Conservation (phyloP, 2,329 filamentous ascomycete genomes). For the Tolypocladium ovalisporum region DNA sequence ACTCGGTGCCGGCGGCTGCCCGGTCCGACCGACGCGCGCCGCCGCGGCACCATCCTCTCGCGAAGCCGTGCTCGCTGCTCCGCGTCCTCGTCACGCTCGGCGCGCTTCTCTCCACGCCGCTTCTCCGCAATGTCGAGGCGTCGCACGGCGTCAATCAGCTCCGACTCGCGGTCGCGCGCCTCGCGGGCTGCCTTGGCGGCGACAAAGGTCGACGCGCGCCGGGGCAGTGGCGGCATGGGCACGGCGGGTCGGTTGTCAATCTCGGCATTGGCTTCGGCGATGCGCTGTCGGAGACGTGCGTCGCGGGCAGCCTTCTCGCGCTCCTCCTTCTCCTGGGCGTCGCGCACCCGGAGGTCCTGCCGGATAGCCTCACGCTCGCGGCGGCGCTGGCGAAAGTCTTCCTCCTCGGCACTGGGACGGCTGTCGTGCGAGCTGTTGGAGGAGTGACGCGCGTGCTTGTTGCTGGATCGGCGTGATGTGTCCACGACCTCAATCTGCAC, state of each 20-base stretch:
- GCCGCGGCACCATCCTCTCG: constrained; percentile 28
- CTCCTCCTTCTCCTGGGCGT: constrained; percentile 6
- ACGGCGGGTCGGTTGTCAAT: constrained; percentile 27
- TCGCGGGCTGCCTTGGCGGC: constrained; percentile 10
- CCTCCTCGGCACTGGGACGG: constrained; percentile 17
- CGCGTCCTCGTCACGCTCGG: constrained; percentile 23
- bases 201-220: constrained; percentile 12
- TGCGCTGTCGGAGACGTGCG: constrained; percentile 18
- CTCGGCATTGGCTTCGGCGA: constrained; percentile 29
- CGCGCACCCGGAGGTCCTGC: constrained; percentile 12
- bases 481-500: constrained; percentile 28
- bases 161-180: constrained; percentile 13
- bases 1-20: constrained; percentile 23
- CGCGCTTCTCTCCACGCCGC: constrained; percentile 17
- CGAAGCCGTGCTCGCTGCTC: constrained; percentile 26
- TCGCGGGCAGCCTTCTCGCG: constrained; percentile 14
- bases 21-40: constrained; percentile 24
- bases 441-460: constrained; percentile 23
- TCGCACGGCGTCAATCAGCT: constrained; percentile 22
- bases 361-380: constrained; percentile 12
- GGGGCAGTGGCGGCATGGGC: constrained; percentile 13
- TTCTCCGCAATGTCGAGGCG: constrained; percentile 20
- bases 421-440: constrained; percentile 24
- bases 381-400: constrained; percentile 15
- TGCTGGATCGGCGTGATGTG: constrained; percentile 10